Conservation (phyloP, 2,329 filamentous ascomycete genomes). For the Botrytis cinerea region DNA sequence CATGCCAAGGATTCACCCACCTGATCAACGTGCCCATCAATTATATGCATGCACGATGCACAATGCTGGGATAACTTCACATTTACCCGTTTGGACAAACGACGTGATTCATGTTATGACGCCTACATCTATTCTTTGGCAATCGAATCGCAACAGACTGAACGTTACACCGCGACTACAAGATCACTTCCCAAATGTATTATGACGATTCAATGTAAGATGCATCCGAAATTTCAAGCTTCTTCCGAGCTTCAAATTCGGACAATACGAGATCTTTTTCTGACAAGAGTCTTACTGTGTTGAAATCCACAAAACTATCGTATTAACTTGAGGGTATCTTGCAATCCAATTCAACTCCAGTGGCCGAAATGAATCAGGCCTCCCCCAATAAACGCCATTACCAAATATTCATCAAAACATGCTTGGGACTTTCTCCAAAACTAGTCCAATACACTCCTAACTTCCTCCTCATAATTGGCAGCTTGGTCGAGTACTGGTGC, state of each 20-base stretch:
- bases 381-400: conserved; percentile 1
- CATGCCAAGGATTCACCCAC: conserved; percentile 10
- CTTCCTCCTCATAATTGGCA: conserved; percentile 37
- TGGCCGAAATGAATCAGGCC: not conserved
- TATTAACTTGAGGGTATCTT: conserved; percentile 7
- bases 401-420: not conserved
- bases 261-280: not conserved
- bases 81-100: not conserved
- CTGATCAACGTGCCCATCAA: conserved; percentile 10
- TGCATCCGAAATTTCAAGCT: not conserved
- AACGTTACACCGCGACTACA: not conserved
- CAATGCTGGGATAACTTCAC: not conserved
- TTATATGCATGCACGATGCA: conserved; percentile 13
- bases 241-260: not conserved
- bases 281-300: not conserved
- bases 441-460: conserved; percentile 29
- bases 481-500: conserved; percentile 33
- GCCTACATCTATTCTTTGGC: not conserved
- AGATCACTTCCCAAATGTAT: not conserved
- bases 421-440: conserved; percentile 19
- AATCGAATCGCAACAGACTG: not conserved
- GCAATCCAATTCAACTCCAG: conserved; percentile 11
- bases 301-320: not conserved
- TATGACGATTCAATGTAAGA: not conserved
- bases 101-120: not conserved